Evolutionary conservation across 2,329 filamentous ascomycete species (phyloP).

Genomic region (Cryphonectria naterciae): DNA sequence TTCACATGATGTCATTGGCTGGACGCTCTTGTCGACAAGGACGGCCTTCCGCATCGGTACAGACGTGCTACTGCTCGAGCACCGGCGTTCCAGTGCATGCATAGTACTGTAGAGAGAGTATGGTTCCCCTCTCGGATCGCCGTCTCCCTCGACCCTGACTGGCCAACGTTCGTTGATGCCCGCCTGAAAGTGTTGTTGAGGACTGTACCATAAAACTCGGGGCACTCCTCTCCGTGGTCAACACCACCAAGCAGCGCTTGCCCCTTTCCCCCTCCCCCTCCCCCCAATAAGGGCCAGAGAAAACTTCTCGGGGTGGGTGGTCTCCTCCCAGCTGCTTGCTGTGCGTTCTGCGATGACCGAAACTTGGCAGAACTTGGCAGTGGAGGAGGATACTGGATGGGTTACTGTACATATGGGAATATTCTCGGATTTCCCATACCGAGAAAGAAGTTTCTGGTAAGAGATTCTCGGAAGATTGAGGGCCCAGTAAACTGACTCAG

Average conservation of each 20-base stretch:
- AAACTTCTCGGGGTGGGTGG: not conserved
- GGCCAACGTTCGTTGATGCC: not conserved
- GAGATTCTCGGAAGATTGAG: not conserved
- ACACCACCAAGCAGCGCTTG: not conserved
- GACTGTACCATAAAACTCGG: not conserved
- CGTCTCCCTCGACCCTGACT: not conserved
- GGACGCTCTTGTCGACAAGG: slow-evolving; percentile 12
- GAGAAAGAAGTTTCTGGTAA: not conserved
- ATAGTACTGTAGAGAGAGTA: not conserved
- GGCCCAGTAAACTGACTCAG: not conserved
- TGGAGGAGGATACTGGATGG: slow-evolving; percentile 3
- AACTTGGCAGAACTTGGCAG: slow-evolving; percentile 27
- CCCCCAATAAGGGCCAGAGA: too few species aligned
- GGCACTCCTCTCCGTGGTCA: not conserved
- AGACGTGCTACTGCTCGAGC: slow-evolving; percentile 3
- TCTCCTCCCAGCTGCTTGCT: not conserved
- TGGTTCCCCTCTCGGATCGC: not conserved
- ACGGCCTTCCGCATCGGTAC: slow-evolving; percentile 14
- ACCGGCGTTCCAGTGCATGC: not conserved
- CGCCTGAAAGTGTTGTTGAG: not conserved
- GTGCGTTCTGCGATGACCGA: not conserved
- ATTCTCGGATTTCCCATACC: slow-evolving; percentile 8
- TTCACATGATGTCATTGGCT: slow-evolving; percentile 35
- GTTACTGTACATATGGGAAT: slow-evolving; percentile 9
- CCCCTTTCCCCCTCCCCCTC: too few species aligned